Evolutionary conservation across 257 asterid genomes (phyloP).

Genomic region (Leptodermis oblonga): DNA sequence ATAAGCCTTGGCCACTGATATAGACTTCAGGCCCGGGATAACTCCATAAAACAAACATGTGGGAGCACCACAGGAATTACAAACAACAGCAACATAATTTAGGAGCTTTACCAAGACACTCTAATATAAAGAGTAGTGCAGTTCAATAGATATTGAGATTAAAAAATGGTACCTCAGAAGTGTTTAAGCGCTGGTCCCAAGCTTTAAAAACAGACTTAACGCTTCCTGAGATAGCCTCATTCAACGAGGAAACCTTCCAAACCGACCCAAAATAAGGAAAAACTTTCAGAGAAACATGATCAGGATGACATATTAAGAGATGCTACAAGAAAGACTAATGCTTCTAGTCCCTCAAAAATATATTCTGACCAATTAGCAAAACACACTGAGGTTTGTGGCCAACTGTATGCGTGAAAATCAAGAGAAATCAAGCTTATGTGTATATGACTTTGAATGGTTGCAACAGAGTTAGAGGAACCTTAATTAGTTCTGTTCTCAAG

Average conservation of each 20-base stretch:
- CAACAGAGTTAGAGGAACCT: not conserved
- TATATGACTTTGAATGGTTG: not conserved
- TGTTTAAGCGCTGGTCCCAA: constrained; percentile 89
- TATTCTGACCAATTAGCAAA: not conserved
- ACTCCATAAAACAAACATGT: not conserved
- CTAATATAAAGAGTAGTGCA: too few species aligned
- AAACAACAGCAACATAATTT: not conserved
- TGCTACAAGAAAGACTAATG: not conserved
- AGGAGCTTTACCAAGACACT: not conserved
- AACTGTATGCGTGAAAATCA: not conserved
- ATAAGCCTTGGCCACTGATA: not conserved
- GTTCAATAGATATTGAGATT: too few species aligned
- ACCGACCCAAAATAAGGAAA: constrained; percentile 15
- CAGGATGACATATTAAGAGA: not conserved
- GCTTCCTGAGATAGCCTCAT: constrained; percentile 88
- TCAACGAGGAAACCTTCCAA: constrained; percentile 77
- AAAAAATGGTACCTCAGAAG: constrained; percentile 55
- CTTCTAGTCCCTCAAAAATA: not conserved
- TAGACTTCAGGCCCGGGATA: not conserved
- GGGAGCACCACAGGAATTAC: not conserved
- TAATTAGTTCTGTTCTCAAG: not conserved
- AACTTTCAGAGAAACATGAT: constrained; percentile 1
- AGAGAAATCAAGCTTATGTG: not conserved
- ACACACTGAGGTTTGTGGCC: not conserved
- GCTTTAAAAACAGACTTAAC: constrained; percentile 82